phyloP scores from a whole-genome alignment of 208 protist species.

The Crithidia fasciculata region DNA sequence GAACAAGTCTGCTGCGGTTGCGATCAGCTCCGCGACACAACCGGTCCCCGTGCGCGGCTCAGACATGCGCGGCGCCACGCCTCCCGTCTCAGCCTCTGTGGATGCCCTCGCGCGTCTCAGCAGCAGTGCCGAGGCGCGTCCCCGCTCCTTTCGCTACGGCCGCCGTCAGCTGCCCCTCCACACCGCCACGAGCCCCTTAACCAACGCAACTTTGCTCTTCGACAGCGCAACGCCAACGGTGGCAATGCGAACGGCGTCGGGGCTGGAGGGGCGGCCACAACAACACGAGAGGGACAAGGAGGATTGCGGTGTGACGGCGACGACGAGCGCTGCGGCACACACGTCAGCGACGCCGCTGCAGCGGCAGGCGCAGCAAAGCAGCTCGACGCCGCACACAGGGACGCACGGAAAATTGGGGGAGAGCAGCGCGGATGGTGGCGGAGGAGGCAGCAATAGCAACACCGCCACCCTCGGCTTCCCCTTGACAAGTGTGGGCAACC shows the following conservation, averaged over 20 bases:
- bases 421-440: too few relatives aligned
- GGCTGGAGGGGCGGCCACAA: not conserved
- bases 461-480: not conserved
- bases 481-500: not conserved
- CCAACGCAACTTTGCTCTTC: constrained; percentile 22
- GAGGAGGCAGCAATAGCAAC: not conserved
- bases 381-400: too few relatives aligned
- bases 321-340: too few relatives aligned
- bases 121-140: constrained; percentile 16
- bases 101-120: constrained; percentile 1
- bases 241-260: not conserved
- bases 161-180: constrained; percentile 29
- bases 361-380: too few relatives aligned
- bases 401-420: too few relatives aligned
- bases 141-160: constrained; percentile 33
- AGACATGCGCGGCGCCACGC: not conserved
- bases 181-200: constrained; percentile 21
- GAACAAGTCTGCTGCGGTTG: not conserved
- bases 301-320: too few relatives aligned
- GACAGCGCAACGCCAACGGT: constrained; percentile 24
- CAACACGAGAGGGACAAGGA: not conserved
- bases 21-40: not conserved
- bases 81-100: not conserved
- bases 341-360: too few relatives aligned
- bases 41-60: not conserved